A percentile compares a stretch with the other conserved stretches of the same genome.
phyloP scores from a whole-genome alignment of 331 rosid species.

The Malus hybrid region DNA sequence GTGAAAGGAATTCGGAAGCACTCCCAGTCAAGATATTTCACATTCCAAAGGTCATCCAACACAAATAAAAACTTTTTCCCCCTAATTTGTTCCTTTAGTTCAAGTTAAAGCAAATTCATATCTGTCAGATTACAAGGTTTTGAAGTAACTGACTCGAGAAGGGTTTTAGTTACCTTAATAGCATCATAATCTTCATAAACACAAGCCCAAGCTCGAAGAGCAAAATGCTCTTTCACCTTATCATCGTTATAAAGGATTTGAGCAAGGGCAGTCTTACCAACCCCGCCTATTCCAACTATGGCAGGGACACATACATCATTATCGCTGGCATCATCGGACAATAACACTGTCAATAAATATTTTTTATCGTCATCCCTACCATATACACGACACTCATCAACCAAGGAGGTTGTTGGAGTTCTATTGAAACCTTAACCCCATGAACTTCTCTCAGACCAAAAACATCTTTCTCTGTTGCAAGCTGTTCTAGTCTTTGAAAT shows the following conservation, averaged over 20 bases:
- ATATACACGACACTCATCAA: background rate
- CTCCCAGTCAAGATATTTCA: too few relatives aligned
- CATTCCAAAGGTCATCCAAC: background rate
- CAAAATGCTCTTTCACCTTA: background rate
- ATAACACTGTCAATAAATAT: background rate
- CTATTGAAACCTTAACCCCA: background rate
- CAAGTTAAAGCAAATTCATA: too few relatives aligned
- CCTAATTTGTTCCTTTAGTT: too few relatives aligned
- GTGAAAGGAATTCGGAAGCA: background rate
- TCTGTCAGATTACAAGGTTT: background rate
- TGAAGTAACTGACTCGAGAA: background rate
- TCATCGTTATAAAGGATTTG: conserved; percentile 14
- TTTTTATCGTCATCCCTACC: background rate
- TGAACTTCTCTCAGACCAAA: background rate
- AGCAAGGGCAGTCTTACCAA: conserved; percentile 27
- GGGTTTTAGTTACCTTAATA: background rate
- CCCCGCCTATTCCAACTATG: conserved; percentile 25
- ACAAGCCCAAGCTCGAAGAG: background rate
- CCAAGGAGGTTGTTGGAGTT: conserved; percentile 6
- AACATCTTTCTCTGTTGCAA: background rate
- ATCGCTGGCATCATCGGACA: background rate
- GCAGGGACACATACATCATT: background rate
- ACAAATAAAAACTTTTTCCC: too few relatives aligned
- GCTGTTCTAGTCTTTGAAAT: too few relatives aligned
- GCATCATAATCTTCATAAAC: conserved; percentile 12